phyloP scores from a whole-genome alignment of 495 filamentous ascomycete species.

The Cercophora samala region DNA sequence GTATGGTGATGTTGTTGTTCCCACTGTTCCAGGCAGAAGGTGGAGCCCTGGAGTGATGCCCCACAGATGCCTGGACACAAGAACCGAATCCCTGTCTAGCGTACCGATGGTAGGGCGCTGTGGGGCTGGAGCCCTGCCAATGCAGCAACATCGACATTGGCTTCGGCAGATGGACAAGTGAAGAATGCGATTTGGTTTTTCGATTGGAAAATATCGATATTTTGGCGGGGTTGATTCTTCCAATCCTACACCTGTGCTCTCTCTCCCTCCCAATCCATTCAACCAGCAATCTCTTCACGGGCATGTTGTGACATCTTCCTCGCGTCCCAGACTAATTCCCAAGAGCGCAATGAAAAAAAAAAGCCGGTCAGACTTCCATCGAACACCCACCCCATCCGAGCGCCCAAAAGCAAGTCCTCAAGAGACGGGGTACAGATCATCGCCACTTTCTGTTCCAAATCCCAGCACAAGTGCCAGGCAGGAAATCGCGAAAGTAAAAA shows the following conservation, averaged over 20 bases:
- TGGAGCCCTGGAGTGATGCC: neutral
- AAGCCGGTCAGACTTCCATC: conserved; percentile 63
- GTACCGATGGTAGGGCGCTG: too few species aligned
- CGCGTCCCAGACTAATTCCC: conserved; percentile 32
- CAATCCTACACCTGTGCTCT: too few species aligned
- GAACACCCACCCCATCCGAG: conserved; percentile 54
- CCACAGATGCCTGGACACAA: neutral
- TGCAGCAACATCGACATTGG: neutral
- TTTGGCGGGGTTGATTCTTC: too few species aligned
- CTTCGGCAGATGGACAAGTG: neutral
- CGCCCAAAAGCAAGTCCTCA: conserved; percentile 49
- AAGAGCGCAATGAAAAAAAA: conserved; percentile 41
- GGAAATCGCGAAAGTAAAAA: conserved; percentile 41
- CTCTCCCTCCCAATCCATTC: too few species aligned
- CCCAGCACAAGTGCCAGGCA: conserved; percentile 47
- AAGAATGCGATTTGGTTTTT: neutral
- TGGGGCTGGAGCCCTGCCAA: too few species aligned
- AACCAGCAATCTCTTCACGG: too few species aligned
- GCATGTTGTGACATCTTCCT: conserved; percentile 38
- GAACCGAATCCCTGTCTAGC: neutral
- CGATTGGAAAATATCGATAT: too few species aligned
- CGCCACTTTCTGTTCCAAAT: conserved; percentile 56
- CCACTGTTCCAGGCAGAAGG: neutral
- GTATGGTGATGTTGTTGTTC: neutral
- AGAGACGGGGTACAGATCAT: conserved; percentile 59